Evolutionary conservation across 2,329 filamentous ascomycete species (phyloP).

Genomic region (Fusarium citri): DNA sequence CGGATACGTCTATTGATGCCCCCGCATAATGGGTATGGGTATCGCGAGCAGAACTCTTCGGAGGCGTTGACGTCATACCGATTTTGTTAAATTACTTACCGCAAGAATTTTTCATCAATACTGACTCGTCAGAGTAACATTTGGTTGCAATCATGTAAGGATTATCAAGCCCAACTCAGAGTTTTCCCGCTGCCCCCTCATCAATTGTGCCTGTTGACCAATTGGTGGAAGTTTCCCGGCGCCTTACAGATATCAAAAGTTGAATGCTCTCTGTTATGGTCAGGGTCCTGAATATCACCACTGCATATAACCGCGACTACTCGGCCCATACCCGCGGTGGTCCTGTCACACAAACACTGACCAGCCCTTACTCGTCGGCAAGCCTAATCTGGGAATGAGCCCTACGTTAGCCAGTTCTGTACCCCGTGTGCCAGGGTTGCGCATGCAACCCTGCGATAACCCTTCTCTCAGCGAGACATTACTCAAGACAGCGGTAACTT

Average conservation of each 20-base stretch:
- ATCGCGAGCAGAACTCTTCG: constrained; percentile 29
- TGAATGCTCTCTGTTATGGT: constrained; percentile 9
- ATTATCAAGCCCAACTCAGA: not conserved
- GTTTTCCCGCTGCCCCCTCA: not conserved
- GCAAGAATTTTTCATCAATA: not conserved
- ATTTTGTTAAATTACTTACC: not conserved
- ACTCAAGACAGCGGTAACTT: constrained; percentile 29
- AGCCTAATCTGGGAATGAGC: constrained; percentile 30
- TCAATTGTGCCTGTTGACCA: not conserved
- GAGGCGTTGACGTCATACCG: constrained; percentile 44
- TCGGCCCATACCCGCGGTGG: constrained; percentile 23
- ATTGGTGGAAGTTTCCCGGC: constrained; percentile 36
- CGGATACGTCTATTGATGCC: constrained; percentile 29
- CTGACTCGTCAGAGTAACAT: not conserved
- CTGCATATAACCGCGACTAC: constrained; percentile 22
- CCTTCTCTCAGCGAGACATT: constrained; percentile 24
- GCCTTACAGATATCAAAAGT: constrained; percentile 4
- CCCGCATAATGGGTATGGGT: constrained; percentile 22
- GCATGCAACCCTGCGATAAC: constrained; percentile 27
- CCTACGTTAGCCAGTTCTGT: constrained; percentile 23
- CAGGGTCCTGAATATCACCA: constrained; percentile 25
- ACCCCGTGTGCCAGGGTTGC: constrained; percentile 23
- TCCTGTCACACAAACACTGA: constrained; percentile 17
- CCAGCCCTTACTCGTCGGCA: constrained; percentile 8
- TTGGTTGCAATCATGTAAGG: not conserved